Percentiles rank a stretch among this genome's conserved stretches.
Conservation (phyloP, 768 basidiomycete species). For the Pleurotus eryngii region DNA sequence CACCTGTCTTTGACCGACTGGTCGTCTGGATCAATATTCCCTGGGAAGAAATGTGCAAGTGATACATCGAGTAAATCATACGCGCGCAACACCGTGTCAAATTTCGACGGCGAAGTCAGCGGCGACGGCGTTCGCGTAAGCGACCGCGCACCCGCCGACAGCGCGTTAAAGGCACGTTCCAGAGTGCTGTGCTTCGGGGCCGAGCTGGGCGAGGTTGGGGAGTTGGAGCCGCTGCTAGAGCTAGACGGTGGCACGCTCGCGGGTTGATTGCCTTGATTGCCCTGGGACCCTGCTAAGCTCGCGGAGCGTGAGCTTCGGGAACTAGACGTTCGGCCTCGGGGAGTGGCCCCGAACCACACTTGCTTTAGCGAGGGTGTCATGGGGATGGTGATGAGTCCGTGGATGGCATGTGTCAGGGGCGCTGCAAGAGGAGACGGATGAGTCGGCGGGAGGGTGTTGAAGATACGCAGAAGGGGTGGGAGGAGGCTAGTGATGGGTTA, state of each 20-base stretch:
- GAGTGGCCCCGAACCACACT: constrained; percentile 57
- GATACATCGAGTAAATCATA: constrained; percentile 66
- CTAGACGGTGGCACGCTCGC: constrained; percentile 16
- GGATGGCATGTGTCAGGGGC: constrained; percentile 80
- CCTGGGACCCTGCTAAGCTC: constrained; percentile 13
- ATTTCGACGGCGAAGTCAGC: constrained; percentile 22
- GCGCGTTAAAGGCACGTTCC: constrained; percentile 55
- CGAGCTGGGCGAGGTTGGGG: constrained; percentile 29
- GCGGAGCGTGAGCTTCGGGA: constrained; percentile 24
- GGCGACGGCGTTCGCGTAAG: constrained; percentile 48
- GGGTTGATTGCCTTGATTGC: constrained; percentile 23
- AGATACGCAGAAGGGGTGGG: constrained; percentile 65
- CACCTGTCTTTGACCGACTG: constrained; percentile 49
- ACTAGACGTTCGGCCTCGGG: constrained; percentile 16
- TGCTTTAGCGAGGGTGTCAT: constrained; percentile 50
- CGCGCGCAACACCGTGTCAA: constrained; percentile 60
- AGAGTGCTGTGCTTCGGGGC: constrained; percentile 37
- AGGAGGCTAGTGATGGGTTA: constrained; percentile 50
- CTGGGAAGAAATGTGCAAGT: constrained; percentile 64
- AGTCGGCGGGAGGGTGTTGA: constrained; percentile 60
- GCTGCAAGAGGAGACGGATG: constrained; percentile 63
- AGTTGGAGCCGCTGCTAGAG: constrained; percentile 37
- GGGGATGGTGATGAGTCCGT: constrained; percentile 79
- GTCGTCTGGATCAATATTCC: constrained; percentile 61
- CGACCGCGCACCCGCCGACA: constrained; percentile 49